Conservation (phyloP, 2,329 filamentous ascomycete species). For the Coleophoma cylindrospora region DNA sequence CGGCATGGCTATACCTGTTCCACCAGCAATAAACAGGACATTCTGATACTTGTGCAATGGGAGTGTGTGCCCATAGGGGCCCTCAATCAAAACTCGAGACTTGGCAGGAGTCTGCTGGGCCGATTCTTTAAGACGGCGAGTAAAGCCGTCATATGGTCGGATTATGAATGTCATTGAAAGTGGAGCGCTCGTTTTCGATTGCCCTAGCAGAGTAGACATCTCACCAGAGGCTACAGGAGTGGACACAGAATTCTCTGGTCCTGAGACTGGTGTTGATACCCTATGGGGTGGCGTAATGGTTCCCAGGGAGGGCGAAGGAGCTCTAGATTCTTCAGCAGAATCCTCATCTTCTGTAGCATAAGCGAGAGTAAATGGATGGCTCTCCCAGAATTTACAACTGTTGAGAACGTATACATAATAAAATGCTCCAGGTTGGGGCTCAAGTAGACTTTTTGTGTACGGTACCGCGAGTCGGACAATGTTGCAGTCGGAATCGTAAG, state of each 20-base stretch:
- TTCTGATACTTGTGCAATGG: conserved; percentile 32
- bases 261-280: not conserved
- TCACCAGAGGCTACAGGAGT: conserved; percentile 27
- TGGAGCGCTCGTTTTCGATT: not conserved
- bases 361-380: conserved; percentile 44
- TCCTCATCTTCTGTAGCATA: conserved; percentile 11
- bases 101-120: conserved; percentile 22
- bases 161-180: conserved; percentile 37
- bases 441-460: conserved; percentile 27
- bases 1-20: conserved; percentile 37
- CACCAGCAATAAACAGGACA: conserved; percentile 37
- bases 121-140: conserved; percentile 28
- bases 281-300: not conserved
- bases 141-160: conserved; percentile 32
- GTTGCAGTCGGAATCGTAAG: conserved; percentile 33
- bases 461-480: conserved; percentile 37
- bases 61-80: conserved; percentile 37
- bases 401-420: conserved; percentile 40
- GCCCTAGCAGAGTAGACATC: not conserved
- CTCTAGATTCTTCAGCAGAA: not conserved
- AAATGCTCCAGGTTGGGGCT: conserved; percentile 34
- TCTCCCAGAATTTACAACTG: conserved; percentile 38
- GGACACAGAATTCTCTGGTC: conserved; percentile 12
- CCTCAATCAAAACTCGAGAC: conserved; percentile 36
- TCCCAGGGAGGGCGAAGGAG: not conserved